These are phyloP conservation scores for Aspergillus intermedius DNA, from an alignment of 2,329 filamentous ascomycete species.

Conservation along the genomic window DNA sequence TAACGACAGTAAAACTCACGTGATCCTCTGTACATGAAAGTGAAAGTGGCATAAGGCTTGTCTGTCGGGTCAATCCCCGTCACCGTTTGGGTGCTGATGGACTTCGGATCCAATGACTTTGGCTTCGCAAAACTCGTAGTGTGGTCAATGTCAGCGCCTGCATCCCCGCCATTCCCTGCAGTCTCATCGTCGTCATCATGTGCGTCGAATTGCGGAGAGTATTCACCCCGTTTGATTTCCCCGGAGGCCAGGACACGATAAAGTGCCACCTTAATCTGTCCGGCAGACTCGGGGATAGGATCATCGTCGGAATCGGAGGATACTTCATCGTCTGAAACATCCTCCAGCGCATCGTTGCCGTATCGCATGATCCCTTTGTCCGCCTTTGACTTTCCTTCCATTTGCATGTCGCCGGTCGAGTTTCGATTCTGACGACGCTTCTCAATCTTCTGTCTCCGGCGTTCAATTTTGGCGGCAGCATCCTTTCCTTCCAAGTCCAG, in stretches of 20 bases:
- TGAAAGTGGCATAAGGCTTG: constrained; percentile 93
- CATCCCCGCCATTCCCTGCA: constrained; percentile 46
- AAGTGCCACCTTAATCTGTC: constrained; percentile 96
- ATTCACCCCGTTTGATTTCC: constrained; percentile 96
- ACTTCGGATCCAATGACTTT: constrained; percentile 91
- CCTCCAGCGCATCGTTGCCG: constrained; percentile 70
- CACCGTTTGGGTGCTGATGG: constrained; percentile 98
- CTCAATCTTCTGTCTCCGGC: constrained; percentile 63
- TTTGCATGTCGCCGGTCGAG: constrained; percentile 43
- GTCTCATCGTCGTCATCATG: constrained; percentile 85
- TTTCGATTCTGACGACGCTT: constrained; percentile 75
- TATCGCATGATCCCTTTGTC: constrained; percentile 65
- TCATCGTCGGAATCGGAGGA: constrained; percentile 75
- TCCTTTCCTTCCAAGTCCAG: constrained; percentile 91
- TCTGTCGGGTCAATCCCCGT: constrained; percentile 95
- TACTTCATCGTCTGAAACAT: constrained; percentile 62
- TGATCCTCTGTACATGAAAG: constrained; percentile 94
- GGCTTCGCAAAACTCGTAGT: constrained; percentile 97
- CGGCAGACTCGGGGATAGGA: constrained; percentile 80
- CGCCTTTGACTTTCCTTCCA: constrained; percentile 25
- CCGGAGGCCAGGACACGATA: constrained; percentile 92
- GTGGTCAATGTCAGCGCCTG: constrained; percentile 84
- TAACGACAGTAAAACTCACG: constrained; percentile 53
- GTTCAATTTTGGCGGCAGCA: constrained; percentile 70
- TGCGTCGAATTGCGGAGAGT: constrained; percentile 94